A percentile compares a stretch with the other conserved stretches of the same genome.
These are phyloP conservation scores for Zygnema circumcarinatum DNA, from an alignment of 139 green algal species.

Conservation along the genomic window DNA sequence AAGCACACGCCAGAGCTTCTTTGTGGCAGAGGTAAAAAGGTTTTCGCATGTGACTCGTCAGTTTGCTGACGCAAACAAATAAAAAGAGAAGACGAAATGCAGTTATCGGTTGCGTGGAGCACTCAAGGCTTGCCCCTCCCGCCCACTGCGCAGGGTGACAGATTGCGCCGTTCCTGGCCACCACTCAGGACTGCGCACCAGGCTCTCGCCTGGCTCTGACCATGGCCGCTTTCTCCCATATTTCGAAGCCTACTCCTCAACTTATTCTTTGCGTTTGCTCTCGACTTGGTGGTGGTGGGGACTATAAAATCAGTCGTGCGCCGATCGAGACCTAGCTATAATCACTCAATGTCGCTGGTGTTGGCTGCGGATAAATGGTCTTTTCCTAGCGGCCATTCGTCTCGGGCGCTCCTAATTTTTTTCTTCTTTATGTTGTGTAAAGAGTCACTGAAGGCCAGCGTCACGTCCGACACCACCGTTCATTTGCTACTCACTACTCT, in stretches of 20 bases:
- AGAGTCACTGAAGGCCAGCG: neutral
- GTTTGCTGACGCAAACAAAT: too few species aligned
- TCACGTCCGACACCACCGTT: neutral
- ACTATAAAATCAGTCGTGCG: conserved; percentile 19
- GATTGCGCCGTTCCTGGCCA: too few species aligned
- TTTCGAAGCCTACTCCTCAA: conserved; percentile 10
- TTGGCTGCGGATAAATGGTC: conserved; percentile 40
- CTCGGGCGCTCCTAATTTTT: conserved; percentile 29
- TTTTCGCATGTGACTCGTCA: too few species aligned
- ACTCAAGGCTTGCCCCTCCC: too few species aligned
- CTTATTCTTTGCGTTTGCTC: conserved; percentile 35
- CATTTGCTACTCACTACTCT: neutral
- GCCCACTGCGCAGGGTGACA: too few species aligned
- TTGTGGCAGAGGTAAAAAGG: too few species aligned
- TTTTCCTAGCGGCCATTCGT: conserved; percentile 48
- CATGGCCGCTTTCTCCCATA: neutral
- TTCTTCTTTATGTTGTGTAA: neutral
- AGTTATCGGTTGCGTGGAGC: too few species aligned
- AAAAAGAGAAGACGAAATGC: too few species aligned
- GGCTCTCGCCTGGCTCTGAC: neutral
- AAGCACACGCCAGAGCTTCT: too few species aligned
- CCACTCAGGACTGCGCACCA: too few species aligned
- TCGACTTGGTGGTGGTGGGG: conserved; percentile 38
- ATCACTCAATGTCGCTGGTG: conserved; percentile 33
- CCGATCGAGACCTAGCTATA: conserved; percentile 34